Evolutionary conservation across 148 eudicot genomes (phyloP), one percentile per base, ranked within the genome.

Genomic region (Rhododendron mucronatum): DNA sequence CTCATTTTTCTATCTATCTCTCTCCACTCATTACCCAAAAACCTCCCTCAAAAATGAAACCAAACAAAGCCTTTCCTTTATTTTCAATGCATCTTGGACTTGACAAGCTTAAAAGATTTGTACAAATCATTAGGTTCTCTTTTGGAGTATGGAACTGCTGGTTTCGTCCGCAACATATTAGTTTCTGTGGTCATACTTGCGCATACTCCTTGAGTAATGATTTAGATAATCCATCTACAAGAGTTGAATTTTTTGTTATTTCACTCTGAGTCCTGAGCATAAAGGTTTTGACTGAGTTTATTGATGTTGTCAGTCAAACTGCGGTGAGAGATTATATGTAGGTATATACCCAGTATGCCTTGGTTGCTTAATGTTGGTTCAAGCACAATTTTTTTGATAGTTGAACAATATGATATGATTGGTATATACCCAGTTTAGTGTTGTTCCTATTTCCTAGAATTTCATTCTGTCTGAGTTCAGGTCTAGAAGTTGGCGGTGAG

Each of bases 401-500:
- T 81, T 3, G 13, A n/a, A 39, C 33, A 79, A 35, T 57, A 20
- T 81, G n/a, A 30, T 33, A 23, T 47, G 16, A 51, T 51, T 51
- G 16, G 55, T 51, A 51, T 55, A 8, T 81, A n/a, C n/a, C n/a
- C n/a, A n/a, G 37, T 37, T 39, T 30, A 20, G 78, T 21, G 12
- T 2, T 26, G 28, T 61, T 53, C 39, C 30, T 78, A 75, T 84
- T 80, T 48, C 45, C 39, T 82, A 53, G 85, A 78, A n/a, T 81
- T 78, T 50, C 51, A 50, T 47, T 85, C 48, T 87, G 55, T 45
- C 44, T 86, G 85, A 51, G 80, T 86, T 61, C 84, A 97, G 99
- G 98, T 84, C 81, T 97, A 83, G 96, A 95, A 82, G 91, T 97
- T 79, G 98, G 99, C 53, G 98, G 98, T 84, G 98, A 95, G 91